phyloP scores from a whole-genome alignment of 2,329 filamentous ascomycete genomes.

The Venturia nashicola region DNA sequence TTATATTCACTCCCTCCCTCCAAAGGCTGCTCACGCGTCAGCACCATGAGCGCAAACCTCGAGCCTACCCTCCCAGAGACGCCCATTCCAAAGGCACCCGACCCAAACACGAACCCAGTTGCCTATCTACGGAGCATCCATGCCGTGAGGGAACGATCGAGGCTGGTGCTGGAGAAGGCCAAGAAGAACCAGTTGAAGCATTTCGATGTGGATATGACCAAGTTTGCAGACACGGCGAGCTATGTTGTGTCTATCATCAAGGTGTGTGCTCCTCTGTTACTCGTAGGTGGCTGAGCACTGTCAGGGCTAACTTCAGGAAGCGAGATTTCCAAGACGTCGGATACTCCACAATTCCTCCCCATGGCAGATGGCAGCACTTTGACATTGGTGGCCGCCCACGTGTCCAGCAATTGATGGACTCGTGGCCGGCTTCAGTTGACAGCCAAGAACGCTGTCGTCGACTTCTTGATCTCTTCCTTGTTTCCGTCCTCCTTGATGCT shows the following conservation, averaged over 20 bases:
- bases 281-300: background rate
- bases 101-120: constrained; percentile 76
- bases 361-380: constrained; percentile 77
- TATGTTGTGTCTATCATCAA: constrained; percentile 94
- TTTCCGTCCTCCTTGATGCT: constrained; percentile 74
- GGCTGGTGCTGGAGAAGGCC: constrained; percentile 63
- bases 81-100: constrained; percentile 62
- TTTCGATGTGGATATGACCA: constrained; percentile 78
- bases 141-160: constrained; percentile 70
- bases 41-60: background rate
- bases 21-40: background rate
- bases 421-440: constrained; percentile 58
- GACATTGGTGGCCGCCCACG: constrained; percentile 66
- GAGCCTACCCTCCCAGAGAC: constrained; percentile 3
- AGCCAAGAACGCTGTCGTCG: constrained; percentile 61
- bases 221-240: constrained; percentile 69
- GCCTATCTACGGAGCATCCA: constrained; percentile 85
- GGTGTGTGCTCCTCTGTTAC: constrained; percentile 39
- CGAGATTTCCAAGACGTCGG: constrained; percentile 54
- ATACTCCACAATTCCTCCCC: constrained; percentile 66
- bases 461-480: constrained; percentile 63
- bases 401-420: constrained; percentile 56
- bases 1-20: background rate
- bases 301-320: constrained; percentile 26
- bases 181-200: constrained; percentile 66